These are phyloP conservation scores for Candida maltosa DNA, from an alignment of 805 yeast species.

Conservation along the genomic window DNA sequence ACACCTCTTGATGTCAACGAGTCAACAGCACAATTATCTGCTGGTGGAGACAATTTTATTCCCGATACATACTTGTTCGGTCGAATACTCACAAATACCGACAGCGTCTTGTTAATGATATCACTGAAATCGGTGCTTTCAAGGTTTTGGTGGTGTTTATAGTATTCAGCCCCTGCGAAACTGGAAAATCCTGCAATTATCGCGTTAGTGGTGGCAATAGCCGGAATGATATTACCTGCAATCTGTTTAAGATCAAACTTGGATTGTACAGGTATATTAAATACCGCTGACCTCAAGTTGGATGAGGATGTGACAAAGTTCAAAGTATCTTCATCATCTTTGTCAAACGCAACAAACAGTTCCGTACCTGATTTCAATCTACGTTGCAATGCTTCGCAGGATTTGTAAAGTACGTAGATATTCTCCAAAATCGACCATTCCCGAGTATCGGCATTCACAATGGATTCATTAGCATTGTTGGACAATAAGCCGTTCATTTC, in stretches of 20 bases:
- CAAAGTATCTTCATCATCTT: constrained; percentile 90
- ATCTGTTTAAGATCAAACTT: constrained; percentile 89
- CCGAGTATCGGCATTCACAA: constrained; percentile 34
- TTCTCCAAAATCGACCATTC: constrained; percentile 66
- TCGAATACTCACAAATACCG: constrained; percentile 41
- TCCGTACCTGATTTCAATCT: constrained; percentile 40
- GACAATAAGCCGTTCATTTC: constrained; percentile 13
- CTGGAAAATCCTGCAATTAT: constrained; percentile 88
- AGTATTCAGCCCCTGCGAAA: constrained; percentile 61
- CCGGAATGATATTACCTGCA: constrained; percentile 98
- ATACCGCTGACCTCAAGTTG: constrained; percentile 69
- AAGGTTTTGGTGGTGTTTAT: constrained; percentile 17
- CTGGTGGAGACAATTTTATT: constrained; percentile 60
- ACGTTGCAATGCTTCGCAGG: constrained; percentile 47
- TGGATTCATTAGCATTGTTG: constrained; percentile 16
- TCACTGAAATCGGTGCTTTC: constrained; percentile 27
- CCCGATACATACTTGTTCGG: constrained; percentile 64
- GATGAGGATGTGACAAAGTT: constrained; percentile 86
- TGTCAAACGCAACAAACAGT: constrained; percentile 66
- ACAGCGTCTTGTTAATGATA: constrained; percentile 14
- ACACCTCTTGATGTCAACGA: constrained; percentile 52
- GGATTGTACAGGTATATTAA: constrained; percentile 66
- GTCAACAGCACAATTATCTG: constrained; percentile 69
- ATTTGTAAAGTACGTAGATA: constrained; percentile 51
- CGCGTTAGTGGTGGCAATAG: constrained; percentile 97